These are phyloP conservation scores for Sordaria brevicollis DNA, from an alignment of 495 filamentous ascomycete genomes.

Conservation along the genomic window DNA sequence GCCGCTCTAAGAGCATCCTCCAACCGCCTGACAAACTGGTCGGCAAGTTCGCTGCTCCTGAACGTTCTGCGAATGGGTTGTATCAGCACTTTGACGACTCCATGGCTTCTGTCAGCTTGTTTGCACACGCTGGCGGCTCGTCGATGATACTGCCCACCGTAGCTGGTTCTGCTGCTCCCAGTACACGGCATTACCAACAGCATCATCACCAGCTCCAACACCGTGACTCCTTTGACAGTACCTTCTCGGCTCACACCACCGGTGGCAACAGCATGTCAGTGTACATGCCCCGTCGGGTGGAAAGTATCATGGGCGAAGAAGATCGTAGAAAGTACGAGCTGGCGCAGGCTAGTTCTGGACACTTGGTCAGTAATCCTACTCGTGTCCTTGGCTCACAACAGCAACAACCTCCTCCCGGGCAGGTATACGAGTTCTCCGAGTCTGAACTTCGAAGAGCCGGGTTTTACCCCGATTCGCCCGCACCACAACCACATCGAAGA, in stretches of 20 bases:
- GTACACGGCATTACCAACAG: constrained; percentile 1
- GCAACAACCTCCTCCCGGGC: constrained; percentile 37
- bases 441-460: constrained; percentile 34
- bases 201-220: constrained; percentile 38
- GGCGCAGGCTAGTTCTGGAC: constrained; percentile 49
- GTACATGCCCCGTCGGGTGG: constrained; percentile 65
- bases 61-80: constrained; percentile 51
- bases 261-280: constrained; percentile 45
- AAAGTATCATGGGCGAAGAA: constrained; percentile 74
- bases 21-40: constrained; percentile 64
- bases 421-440: constrained; percentile 45
- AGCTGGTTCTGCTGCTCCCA: not conserved
- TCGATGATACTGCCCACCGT: not conserved
- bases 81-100: constrained; percentile 54
- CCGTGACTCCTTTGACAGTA: constrained; percentile 63
- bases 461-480: constrained; percentile 25
- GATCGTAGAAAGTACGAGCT: constrained; percentile 60
- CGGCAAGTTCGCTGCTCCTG: constrained; percentile 56
- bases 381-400: constrained; percentile 26
- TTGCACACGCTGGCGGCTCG: not conserved
- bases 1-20: constrained; percentile 40
- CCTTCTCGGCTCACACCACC: constrained; percentile 45
- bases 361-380: constrained; percentile 25
- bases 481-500: constrained; percentile 7
- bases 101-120: constrained; percentile 34